Evolutionary conservation across 441 rosid species (phyloP).

Genomic region (Lepidium campestre): DNA sequence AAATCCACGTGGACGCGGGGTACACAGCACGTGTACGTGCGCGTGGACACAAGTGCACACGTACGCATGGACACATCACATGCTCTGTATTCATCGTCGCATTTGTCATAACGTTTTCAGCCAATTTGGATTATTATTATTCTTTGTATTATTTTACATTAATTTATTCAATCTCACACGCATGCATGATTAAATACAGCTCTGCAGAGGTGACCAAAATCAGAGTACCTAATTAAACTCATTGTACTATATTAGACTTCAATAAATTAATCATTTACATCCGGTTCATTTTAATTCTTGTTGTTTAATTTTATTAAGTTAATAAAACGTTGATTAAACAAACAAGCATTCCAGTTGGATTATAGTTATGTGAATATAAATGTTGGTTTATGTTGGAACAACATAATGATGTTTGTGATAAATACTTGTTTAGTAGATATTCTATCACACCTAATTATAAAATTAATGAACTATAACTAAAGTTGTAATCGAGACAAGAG

Average conservation of each 20-base stretch:
- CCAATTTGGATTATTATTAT: not conserved
- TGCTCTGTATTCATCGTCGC: no score
- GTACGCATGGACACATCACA: constrained; percentile 26
- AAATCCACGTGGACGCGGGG: not conserved
- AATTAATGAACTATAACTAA: not conserved
- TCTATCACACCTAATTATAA: constrained; percentile 1
- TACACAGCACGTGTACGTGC: constrained; percentile 25
- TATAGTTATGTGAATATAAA: no score
- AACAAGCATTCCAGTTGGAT: no score
- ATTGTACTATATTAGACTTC: no score
- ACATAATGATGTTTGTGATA: no score
- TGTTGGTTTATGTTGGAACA: no score
- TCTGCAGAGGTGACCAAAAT: not conserved
- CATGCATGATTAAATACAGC: constrained; percentile 8
- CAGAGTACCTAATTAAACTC: not conserved
- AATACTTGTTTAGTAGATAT: not conserved
- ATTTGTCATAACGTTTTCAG: constrained; percentile 15
- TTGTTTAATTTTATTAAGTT: no score
- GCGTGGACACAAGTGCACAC: constrained; percentile 23
- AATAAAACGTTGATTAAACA: no score
- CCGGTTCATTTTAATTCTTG: no score
- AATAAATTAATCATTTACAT: no score
- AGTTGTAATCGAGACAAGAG: constrained; percentile 20
- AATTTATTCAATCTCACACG: constrained; percentile 17
- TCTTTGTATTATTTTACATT: not conserved